Base-by-base conservation (phyloP, 2,329 filamentous ascomycete species). In the Immersiporthe knoxdaviesiana region DNA sequence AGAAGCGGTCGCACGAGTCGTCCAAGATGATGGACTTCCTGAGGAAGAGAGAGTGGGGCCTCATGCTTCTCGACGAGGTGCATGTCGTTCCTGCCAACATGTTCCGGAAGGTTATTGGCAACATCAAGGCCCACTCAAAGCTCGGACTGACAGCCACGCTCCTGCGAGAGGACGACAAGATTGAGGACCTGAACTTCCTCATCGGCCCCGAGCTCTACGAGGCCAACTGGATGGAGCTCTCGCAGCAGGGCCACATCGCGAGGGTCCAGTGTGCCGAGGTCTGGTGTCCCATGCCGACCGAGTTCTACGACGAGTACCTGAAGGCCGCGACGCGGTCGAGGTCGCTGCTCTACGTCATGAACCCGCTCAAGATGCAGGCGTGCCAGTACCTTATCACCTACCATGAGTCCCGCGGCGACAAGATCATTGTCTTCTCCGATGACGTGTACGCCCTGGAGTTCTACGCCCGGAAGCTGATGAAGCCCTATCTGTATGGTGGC, bases 351-450 rank as follows among this genome's bases (percentile, higher is more conserved):
- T 97, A 96, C 75, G 97, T 97, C 73, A 98, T 99, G 94, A 99
- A 99, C 76, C 96, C 96, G 0, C 87, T 91, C 73, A 99, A 99
- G 80, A 97, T 97, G 78, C 96, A 98, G 79, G 94, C 95, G 0
- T 97, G 94, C 75, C 95, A 99, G 78, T 98, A 96, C 77, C 85
- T 99, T n/a, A 98, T 99, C 77, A 92, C 98, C 78, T 98, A 97
- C 77, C 96, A 99, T 79, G 95, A 98, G 80, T 90, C 90, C 67
- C 88, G 96, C 71, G 95, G 96, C 41, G 96, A 98, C 83, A 98
- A 98, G 81, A 94, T 98, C 74, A 98, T 98, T 72, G 95, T 99
- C 58, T 98, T 98, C 79, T 97, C 94, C 0, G 96, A 99, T 79
- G 97, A 98, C 74, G 93, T 99, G 54, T 98, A 96, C 76, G 95